Percentiles rank a stretch among this genome's conserved stretches.
Evolutionary conservation across 1,139 yeast genomes (phyloP).

Genomic region (Kazachstania sp.): DNA sequence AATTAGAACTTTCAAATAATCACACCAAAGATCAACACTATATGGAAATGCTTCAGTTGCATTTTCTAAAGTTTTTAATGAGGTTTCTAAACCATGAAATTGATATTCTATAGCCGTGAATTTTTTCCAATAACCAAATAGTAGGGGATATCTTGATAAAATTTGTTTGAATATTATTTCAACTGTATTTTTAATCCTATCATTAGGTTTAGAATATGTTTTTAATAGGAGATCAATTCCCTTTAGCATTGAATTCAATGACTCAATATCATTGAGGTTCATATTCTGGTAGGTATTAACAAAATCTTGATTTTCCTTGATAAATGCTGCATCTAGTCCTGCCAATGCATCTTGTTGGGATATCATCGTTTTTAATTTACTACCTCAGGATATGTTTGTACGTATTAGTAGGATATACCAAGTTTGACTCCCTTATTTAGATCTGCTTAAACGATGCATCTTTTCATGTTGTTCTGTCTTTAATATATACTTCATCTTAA

Average conservation of each 20-base stretch:
- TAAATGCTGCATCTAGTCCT: slow-evolving; percentile 25
- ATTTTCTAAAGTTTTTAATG: slow-evolving; percentile 40
- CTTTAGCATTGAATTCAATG: slow-evolving; percentile 24
- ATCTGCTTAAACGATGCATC: too few relatives aligned
- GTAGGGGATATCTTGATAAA: slow-evolving; percentile 45
- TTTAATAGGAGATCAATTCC: slow-evolving; percentile 28
- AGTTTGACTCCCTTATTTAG: too few relatives aligned
- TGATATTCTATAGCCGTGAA: slow-evolving; percentile 48
- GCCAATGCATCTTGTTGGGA: slow-evolving; percentile 7
- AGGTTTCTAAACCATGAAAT: slow-evolving; percentile 44
- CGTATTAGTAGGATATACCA: too few relatives aligned
- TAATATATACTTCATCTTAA: too few relatives aligned
- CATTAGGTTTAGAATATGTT: slow-evolving; percentile 32
- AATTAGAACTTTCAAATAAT: slow-evolving; percentile 46
- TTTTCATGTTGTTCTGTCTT: too few relatives aligned
- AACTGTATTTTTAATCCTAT: slow-evolving; percentile 26
- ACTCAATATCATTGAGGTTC: slow-evolving; percentile 22
- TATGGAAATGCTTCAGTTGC: slow-evolving; percentile 46
- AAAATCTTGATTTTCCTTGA: slow-evolving; percentile 31
- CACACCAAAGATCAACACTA: slow-evolving; percentile 60
- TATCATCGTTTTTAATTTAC: not conserved
- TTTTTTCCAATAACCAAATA: slow-evolving; percentile 53
- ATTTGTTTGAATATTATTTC: slow-evolving; percentile 35
- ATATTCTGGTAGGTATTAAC: slow-evolving; percentile 17
- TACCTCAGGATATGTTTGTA: not conserved